Evolutionary conservation across 2,329 filamentous ascomycete genomes (phyloP).

Genomic region (Neopestalotiopsis clavispora): DNA sequence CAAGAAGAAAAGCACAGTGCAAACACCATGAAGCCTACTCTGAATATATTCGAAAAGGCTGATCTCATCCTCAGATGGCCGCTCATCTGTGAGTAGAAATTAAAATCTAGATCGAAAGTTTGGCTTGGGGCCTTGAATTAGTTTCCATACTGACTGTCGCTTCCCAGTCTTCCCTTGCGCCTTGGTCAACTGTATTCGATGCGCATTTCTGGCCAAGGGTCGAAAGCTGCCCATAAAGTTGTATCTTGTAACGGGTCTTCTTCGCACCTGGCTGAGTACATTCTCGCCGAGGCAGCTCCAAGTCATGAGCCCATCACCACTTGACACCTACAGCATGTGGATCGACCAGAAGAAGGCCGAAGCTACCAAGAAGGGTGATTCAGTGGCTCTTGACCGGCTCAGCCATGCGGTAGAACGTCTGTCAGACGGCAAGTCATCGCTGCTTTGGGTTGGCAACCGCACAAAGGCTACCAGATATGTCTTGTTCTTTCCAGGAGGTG

Average conservation of each 20-base stretch:
- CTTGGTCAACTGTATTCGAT: slow-evolving; percentile 27
- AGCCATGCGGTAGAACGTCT: slow-evolving; percentile 18
- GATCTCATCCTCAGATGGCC: neutral
- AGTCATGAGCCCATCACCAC: slow-evolving; percentile 9
- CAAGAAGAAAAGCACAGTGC: neutral
- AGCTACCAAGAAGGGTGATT: slow-evolving; percentile 3
- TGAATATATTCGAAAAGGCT: neutral
- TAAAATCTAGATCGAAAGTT: no score
- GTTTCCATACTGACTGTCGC: neutral
- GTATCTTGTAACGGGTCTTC: slow-evolving; percentile 20
- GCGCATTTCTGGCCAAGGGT: slow-evolving; percentile 19
- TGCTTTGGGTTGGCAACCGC: slow-evolving; percentile 21
- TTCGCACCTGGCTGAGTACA: slow-evolving; percentile 19
- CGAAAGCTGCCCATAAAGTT: slow-evolving; percentile 24
- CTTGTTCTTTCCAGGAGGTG: slow-evolving; percentile 20
- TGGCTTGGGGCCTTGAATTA: no score
- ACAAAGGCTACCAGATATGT: slow-evolving; percentile 17
- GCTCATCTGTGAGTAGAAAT: neutral
- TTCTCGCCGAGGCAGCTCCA: slow-evolving; percentile 20
- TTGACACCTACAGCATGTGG: slow-evolving; percentile 16
- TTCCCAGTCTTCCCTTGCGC: slow-evolving; percentile 27
- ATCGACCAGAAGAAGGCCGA: neutral
- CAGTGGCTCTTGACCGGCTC: slow-evolving; percentile 17
- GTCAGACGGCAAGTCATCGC: slow-evolving; percentile 14
- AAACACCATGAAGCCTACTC: slow-evolving; percentile 1